These are phyloP conservation scores for Carex arenaria DNA, from an alignment of 202 grass and related monocot genomes.

Conservation along the genomic window DNA sequence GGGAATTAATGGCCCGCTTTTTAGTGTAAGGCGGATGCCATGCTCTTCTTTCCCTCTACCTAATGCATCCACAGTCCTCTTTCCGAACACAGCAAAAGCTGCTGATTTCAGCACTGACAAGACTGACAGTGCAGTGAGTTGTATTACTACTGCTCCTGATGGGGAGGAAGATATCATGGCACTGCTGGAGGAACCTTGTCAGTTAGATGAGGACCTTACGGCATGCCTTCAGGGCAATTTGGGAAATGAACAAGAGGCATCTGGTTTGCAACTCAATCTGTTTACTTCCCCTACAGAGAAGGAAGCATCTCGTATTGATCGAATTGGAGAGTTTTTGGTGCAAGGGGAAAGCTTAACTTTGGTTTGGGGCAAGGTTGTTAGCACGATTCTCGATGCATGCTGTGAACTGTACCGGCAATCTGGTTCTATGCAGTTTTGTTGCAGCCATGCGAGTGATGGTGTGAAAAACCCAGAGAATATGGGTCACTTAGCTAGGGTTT, in stretches of 20 bases:
- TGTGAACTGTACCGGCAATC: constrained; percentile 71
- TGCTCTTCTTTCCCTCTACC: constrained; percentile 71
- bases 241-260: constrained; percentile 33
- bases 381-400: constrained; percentile 68
- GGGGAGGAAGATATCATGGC: constrained; percentile 62
- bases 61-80: constrained; percentile 62
- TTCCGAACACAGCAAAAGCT: constrained; percentile 48
- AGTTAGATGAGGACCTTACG: constrained; percentile 47
- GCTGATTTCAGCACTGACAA: constrained; percentile 45
- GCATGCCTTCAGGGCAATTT: constrained; percentile 44
- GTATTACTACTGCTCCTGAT: constrained; percentile 35
- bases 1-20: constrained; percentile 56
- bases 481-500: constrained; percentile 59
- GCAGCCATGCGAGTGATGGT: constrained; percentile 35
- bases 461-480: constrained; percentile 34
- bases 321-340: constrained; percentile 81
- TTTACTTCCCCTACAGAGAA: constrained; percentile 23
- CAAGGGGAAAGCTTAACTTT: constrained; percentile 70
- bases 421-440: constrained; percentile 67
- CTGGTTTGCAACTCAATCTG: constrained; percentile 23
- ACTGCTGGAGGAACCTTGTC: constrained; percentile 52
- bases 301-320: constrained; percentile 42
- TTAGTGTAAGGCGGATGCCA: constrained; percentile 63
- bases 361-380: constrained; percentile 79
- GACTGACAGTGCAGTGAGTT: constrained; percentile 53